Conservation (phyloP, 2,329 filamentous ascomycete genomes). For the Fusarium equiseti region DNA sequence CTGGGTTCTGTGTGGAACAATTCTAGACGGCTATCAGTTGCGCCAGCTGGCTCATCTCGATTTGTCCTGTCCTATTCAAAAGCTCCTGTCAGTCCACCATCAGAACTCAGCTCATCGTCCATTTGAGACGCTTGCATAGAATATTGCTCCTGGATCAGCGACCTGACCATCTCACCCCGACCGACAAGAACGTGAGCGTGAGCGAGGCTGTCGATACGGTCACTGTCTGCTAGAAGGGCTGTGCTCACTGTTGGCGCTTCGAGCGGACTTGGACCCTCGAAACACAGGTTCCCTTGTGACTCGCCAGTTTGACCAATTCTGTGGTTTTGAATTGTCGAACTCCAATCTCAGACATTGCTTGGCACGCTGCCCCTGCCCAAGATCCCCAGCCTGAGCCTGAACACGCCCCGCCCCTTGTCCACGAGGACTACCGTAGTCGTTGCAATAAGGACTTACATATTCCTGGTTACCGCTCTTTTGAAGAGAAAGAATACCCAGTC, state of each 20-base stretch:
- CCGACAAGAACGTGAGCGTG: conserved; percentile 15
- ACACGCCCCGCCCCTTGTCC: conserved; percentile 25
- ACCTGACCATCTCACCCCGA: conserved; percentile 34
- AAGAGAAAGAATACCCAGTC: background rate
- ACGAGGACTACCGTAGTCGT: conserved; percentile 23
- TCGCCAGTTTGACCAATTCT: conserved; percentile 32
- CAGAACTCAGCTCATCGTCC: conserved; percentile 15
- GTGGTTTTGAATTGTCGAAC: conserved; percentile 31
- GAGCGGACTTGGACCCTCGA: conserved; percentile 29
- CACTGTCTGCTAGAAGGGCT: conserved; percentile 24
- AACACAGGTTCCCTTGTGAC: conserved; percentile 37
- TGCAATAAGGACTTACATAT: conserved; percentile 38
- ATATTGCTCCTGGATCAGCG: conserved; percentile 20
- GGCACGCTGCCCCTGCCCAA: conserved; percentile 28
- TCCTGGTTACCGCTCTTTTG: conserved; percentile 30
- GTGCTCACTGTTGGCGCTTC: conserved; percentile 34
- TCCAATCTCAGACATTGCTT: conserved; percentile 40
- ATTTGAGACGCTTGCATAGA: conserved; percentile 36
- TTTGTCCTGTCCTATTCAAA: conserved; percentile 32
- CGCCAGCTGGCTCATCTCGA: conserved; percentile 44
- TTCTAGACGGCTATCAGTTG: conserved; percentile 27
- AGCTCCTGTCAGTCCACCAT: conserved; percentile 23
- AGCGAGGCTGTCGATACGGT: conserved; percentile 20
- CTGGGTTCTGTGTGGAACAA: conserved; percentile 40
- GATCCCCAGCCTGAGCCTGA: conserved; percentile 16